Conservation (phyloP, 2,329 filamentous ascomycete genomes). For the Colletotrichum spinosum region DNA sequence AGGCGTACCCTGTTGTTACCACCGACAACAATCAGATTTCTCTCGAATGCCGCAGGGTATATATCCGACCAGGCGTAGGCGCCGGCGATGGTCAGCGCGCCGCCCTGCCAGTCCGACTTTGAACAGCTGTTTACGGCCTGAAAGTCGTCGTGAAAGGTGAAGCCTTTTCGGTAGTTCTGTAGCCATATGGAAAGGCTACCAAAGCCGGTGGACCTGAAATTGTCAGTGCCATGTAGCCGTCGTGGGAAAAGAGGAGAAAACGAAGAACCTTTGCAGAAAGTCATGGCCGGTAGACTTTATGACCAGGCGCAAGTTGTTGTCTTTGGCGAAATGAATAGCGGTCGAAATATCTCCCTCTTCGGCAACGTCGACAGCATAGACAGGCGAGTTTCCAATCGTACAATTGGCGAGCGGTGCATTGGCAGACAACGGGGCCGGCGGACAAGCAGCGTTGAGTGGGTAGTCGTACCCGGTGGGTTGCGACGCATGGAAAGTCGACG, state of each 20-base stretch:
- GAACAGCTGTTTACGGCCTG: conserved; percentile 19
- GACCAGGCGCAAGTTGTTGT: conserved; percentile 56
- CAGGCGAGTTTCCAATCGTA: conserved; percentile 54
- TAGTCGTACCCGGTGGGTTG: conserved; percentile 22
- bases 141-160: conserved; percentile 52
- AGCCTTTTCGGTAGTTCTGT: conserved; percentile 47
- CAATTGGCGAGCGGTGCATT: conserved; percentile 41
- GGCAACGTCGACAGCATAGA: conserved; percentile 28
- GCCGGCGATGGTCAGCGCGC: conserved; percentile 51
- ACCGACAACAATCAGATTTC: conserved; percentile 21
- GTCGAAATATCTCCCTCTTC: conserved; percentile 21
- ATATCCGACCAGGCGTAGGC: conserved; percentile 53
- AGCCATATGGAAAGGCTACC: conserved; percentile 53
- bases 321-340: conserved; percentile 45
- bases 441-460: conserved; percentile 15
- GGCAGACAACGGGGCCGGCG: conserved; percentile 8
- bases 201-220: conserved; percentile 59
- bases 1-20: conserved; percentile 21
- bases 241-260: background rate
- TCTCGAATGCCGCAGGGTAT: conserved; percentile 49
- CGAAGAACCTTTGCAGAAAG: conserved; percentile 29
- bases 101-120: conserved; percentile 48
- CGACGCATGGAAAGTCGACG: conserved; percentile 10
- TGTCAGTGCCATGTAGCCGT: background rate
- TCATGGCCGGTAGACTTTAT: conserved; percentile 48